These are phyloP conservation scores for Thielaviopsis ethacetica DNA, from an alignment of 2,329 filamentous ascomycete species.

Conservation along the genomic window DNA sequence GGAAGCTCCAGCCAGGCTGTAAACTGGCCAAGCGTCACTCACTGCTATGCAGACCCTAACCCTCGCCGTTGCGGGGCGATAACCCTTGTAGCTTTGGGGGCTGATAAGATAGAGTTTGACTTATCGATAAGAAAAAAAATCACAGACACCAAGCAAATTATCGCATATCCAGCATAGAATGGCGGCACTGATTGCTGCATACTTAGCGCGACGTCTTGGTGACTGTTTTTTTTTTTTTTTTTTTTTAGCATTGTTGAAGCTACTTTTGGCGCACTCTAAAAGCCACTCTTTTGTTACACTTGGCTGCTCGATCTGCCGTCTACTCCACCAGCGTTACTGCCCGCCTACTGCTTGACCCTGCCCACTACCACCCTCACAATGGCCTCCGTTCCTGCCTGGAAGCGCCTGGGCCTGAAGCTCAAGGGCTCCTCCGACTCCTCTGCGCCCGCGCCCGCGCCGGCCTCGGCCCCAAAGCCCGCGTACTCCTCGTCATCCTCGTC, in stretches of 20 bases:
- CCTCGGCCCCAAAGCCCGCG: neutral
- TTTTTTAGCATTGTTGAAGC: too few relatives aligned
- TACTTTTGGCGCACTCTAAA: too few relatives aligned
- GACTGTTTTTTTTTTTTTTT: neutral
- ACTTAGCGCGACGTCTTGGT: neutral
- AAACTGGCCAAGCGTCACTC: neutral
- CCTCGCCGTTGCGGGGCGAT: neutral
- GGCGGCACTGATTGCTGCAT: neutral
- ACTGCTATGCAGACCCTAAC: neutral
- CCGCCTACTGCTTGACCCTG: conserved; percentile 19
- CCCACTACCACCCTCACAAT: conserved; percentile 26
- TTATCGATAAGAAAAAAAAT: conserved; percentile 4
- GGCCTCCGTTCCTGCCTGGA: conserved; percentile 40
- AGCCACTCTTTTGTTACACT: too few relatives aligned
- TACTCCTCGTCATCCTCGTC: neutral
- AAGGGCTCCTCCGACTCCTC: conserved; percentile 24
- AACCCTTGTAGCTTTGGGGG: neutral
- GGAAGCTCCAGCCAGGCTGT: neutral
- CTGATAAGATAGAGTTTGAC: conserved; percentile 2
- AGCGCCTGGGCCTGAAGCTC: conserved; percentile 47
- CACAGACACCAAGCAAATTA: neutral
- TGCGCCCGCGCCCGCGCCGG: conserved; percentile 13
- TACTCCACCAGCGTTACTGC: neutral
- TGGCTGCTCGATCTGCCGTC: too few relatives aligned
- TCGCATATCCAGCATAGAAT: neutral